A percentile compares a stretch with the other conserved stretches of the same genome.
phyloP scores from a whole-genome alignment of 768 basidiomycete genomes.

The Phylloporus sp. region DNA sequence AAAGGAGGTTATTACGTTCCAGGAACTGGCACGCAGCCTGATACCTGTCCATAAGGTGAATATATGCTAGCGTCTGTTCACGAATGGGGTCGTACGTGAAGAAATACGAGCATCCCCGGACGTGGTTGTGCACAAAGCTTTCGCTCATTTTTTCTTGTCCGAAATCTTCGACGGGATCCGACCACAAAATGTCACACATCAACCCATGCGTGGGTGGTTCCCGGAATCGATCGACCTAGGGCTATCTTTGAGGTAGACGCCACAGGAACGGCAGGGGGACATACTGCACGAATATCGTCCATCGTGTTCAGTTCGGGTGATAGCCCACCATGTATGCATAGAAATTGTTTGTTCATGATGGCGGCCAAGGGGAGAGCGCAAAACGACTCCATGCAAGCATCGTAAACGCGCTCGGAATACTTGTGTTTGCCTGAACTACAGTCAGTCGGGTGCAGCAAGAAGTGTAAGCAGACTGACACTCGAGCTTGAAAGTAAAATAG shows the following conservation, averaged over 20 bases:
- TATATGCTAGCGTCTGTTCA: neutral
- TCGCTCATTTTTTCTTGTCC: constrained; percentile 90
- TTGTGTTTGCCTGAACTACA: constrained; percentile 84
- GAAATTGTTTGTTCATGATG: constrained; percentile 98
- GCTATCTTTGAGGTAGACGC: neutral
- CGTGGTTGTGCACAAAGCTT: constrained; percentile 92
- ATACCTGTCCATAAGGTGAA: constrained; percentile 51
- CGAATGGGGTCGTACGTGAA: constrained; percentile 53
- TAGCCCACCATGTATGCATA: constrained; percentile 96
- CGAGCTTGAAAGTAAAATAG: constrained; percentile 98
- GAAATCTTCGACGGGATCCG: constrained; percentile 97
- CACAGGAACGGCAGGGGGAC: constrained; percentile 23
- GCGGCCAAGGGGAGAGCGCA: constrained; percentile 93
- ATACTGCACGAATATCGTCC: constrained; percentile 84
- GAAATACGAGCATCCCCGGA: constrained; percentile 96
- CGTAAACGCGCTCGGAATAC: constrained; percentile 94
- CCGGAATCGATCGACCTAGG: constrained; percentile 92
- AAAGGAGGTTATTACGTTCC: constrained; percentile 92
- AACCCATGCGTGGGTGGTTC: constrained; percentile 96
- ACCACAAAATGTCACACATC: constrained; percentile 99
- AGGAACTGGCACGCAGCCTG: constrained; percentile 96
- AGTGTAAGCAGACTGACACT: constrained; percentile 56
- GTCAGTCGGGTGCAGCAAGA: constrained; percentile 10
- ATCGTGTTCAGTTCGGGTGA: constrained; percentile 94
- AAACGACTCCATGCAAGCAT: constrained; percentile 98